Percentiles rank a stretch among this genome's conserved stretches.
phyloP scores from a whole-genome alignment of 2,329 filamentous ascomycete species.

The Tolypocladium capitatum region DNA sequence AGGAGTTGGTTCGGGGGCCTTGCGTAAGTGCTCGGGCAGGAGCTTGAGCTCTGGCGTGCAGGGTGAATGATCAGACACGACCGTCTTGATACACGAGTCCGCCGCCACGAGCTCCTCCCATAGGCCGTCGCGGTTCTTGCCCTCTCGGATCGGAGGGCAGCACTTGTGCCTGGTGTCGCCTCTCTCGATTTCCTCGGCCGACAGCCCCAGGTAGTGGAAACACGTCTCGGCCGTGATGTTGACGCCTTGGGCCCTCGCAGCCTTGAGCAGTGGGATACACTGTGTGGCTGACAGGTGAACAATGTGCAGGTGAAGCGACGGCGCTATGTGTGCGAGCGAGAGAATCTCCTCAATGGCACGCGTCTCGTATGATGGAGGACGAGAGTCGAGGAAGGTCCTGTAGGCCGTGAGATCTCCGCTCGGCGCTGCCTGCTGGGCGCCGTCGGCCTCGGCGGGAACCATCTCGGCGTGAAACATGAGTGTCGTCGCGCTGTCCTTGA shows the following conservation, averaged over 20 bases:
- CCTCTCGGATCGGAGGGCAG: constrained; percentile 78
- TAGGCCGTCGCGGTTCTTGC: constrained; percentile 68
- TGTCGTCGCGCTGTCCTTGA: constrained; percentile 72
- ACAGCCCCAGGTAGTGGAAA: constrained; percentile 84
- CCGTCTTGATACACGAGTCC: constrained; percentile 75
- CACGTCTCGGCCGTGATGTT: constrained; percentile 91
- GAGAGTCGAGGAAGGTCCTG: constrained; percentile 80
- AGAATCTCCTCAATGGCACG: constrained; percentile 82
- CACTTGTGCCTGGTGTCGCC: constrained; percentile 92
- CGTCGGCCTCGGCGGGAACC: constrained; percentile 74
- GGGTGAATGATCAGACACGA: constrained; percentile 92
- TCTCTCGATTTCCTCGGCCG: constrained; percentile 66
- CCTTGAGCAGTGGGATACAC: constrained; percentile 67
- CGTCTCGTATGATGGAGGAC: constrained; percentile 80
- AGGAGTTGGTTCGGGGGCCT: background rate
- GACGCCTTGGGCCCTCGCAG: constrained; percentile 58
- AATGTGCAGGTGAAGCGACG: constrained; percentile 76
- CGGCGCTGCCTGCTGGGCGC: background rate
- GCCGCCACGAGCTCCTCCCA: constrained; percentile 65
- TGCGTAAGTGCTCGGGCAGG: constrained; percentile 51
- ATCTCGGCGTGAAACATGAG: constrained; percentile 99
- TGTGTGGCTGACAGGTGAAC: constrained; percentile 86
- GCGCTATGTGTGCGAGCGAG: constrained; percentile 65
- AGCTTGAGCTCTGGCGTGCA: constrained; percentile 93
- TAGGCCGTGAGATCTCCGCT: constrained; percentile 62